A percentile compares a stretch with the other conserved stretches of the same genome.
These are phyloP conservation scores for Kwoniella dejecticola DNA, from an alignment of 768 basidiomycete species.

Conservation along the genomic window DNA sequence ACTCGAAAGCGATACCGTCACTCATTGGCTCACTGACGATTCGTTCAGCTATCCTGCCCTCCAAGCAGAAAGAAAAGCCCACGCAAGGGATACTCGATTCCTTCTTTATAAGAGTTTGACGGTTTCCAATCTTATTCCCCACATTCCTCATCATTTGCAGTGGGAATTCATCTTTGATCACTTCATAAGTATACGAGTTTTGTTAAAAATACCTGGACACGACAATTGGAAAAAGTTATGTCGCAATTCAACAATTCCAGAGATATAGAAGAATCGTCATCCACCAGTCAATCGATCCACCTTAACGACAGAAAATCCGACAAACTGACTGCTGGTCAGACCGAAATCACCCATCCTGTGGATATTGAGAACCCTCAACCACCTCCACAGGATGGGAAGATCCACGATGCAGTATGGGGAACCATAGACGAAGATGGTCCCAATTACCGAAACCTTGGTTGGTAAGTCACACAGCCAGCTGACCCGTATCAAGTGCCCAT, in stretches of 20 bases:
- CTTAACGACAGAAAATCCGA: constrained; percentile 9
- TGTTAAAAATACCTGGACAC: too few species aligned
- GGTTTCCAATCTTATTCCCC: too few species aligned
- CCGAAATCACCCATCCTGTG: constrained; percentile 11
- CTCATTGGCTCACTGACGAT: too few species aligned
- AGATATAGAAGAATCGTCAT: not conserved
- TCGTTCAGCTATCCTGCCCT: too few species aligned
- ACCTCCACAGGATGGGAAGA: constrained; percentile 6
- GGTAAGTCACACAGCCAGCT: constrained; percentile 8
- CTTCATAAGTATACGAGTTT: too few species aligned
- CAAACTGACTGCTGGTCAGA: constrained; percentile 8
- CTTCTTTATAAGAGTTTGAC: too few species aligned
- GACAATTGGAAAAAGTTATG: too few species aligned
- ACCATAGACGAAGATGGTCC: constrained; percentile 32
- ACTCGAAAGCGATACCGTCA: too few species aligned
- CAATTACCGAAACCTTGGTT: constrained; percentile 30
- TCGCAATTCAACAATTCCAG: not conserved
- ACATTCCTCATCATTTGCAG: too few species aligned
- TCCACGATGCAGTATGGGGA: constrained; percentile 39
- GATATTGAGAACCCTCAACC: constrained; percentile 7
- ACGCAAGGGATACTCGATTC: too few species aligned
- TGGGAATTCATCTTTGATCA: too few species aligned
- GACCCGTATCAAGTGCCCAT: not conserved
- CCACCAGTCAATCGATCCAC: not conserved
- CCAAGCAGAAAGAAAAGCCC: too few species aligned